Percentiles rank a stretch among this genome's conserved stretches.
Conservation (phyloP, 176 grass and related monocot species). For the sorghum (Sorghum bicolor) region Sorghum_bicolor_NCBIv3 NC_012873.2:65491501-65492000, state of each 20-base stretch:
- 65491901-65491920: neutral
- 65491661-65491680: neutral
- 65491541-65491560: neutral
- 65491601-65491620: neutral
- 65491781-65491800: neutral
- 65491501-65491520: neutral
- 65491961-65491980: neutral
- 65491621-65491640: neutral
- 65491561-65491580: neutral
- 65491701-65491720: too few relatives aligned
- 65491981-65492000: neutral
- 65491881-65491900: conserved; percentile 62
- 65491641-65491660: neutral
- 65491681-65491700: neutral
- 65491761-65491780: neutral
- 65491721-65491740: too few relatives aligned
- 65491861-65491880: conserved; percentile 58
- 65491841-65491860: neutral
- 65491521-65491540: neutral
- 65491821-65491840: neutral
- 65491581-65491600: neutral
- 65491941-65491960: conserved; percentile 17
- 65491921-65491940: conserved; percentile 31
- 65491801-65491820: neutral
- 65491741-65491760: neutral